These are phyloP conservation scores for Pleurostoma richardsiae DNA, from an alignment of 2,329 filamentous ascomycete genomes.

Conservation along the genomic window DNA sequence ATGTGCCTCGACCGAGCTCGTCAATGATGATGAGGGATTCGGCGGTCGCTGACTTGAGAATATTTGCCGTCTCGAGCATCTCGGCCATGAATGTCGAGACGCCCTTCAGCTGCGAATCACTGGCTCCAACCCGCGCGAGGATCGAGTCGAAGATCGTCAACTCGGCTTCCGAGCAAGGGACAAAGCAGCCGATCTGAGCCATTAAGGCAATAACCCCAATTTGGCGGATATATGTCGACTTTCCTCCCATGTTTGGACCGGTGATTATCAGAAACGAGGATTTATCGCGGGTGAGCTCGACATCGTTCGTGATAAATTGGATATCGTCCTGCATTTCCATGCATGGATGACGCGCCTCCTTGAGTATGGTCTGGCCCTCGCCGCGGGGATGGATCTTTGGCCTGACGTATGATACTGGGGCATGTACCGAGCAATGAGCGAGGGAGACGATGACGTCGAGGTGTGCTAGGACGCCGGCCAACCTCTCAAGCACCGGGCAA, in stretches of 20 bases:
- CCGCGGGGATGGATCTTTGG: slow-evolving; percentile 88
- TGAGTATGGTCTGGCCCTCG: slow-evolving; percentile 81
- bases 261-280: slow-evolving; percentile 96
- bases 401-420: slow-evolving; percentile 84
- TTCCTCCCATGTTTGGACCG: slow-evolving; percentile 98
- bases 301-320: slow-evolving; percentile 97
- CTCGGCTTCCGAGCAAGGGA: slow-evolving; percentile 85
- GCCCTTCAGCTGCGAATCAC: slow-evolving; percentile 94
- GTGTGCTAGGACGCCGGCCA: slow-evolving; percentile 85
- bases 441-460: slow-evolving; percentile 94
- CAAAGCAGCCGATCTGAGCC: slow-evolving; percentile 95
- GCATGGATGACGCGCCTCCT: slow-evolving; percentile 91
- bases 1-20: slow-evolving; percentile 92
- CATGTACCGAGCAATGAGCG: slow-evolving; percentile 88
- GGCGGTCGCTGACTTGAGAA: slow-evolving; percentile 90
- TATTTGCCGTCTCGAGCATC: slow-evolving; percentile 98
- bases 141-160: slow-evolving; percentile 96
- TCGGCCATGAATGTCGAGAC: slow-evolving; percentile 99
- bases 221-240: slow-evolving; percentile 96
- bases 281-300: slow-evolving; percentile 68
- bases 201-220: slow-evolving; percentile 95
- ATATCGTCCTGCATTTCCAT: slow-evolving; percentile 99
- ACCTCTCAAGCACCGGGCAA: slow-evolving; percentile 82
- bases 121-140: slow-evolving; percentile 89
- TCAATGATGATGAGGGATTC: slow-evolving; percentile 99